Evolutionary conservation across 116 monocot species (phyloP).

Genomic region (Thalassia testudinum): DNA sequence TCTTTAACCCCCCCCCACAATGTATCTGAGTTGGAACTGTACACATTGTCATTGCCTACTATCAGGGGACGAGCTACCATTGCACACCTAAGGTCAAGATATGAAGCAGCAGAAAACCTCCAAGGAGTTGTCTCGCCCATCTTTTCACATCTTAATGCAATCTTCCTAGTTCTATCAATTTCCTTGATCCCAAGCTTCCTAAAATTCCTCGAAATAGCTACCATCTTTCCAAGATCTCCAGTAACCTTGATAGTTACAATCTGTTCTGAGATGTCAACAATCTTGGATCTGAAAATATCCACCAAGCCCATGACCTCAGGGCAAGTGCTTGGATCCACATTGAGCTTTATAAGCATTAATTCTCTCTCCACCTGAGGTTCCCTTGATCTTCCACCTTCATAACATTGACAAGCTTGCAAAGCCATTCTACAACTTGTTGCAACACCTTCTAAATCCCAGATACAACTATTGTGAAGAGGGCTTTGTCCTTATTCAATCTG

Average conservation of each 20-base stretch:
- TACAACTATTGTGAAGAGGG: constrained; percentile 58
- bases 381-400: constrained; percentile 72
- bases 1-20: no score
- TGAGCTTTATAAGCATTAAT: constrained; percentile 79
- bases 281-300: constrained; percentile 77
- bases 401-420: constrained; percentile 51
- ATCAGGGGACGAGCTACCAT: no score
- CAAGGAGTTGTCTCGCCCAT: constrained; percentile 67
- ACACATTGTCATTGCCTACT: no score
- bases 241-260: constrained; percentile 73
- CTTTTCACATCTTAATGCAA: constrained; percentile 72
- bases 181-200: constrained; percentile 79
- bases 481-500: constrained; percentile 56
- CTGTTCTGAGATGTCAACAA: constrained; percentile 70
- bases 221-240: constrained; percentile 89
- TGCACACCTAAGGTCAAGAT: constrained; percentile 37
- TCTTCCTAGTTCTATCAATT: constrained; percentile 87
- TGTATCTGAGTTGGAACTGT: no score
- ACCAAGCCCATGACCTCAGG: constrained; percentile 68
- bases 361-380: constrained; percentile 82
- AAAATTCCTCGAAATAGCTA: constrained; percentile 53
- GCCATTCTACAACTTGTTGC: constrained; percentile 36
- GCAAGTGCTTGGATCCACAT: constrained; percentile 36
- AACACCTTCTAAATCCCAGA: constrained; percentile 42
- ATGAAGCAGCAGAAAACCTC: constrained; percentile 81